Base-by-base conservation (phyloP, 2,329 filamentous ascomycete species). In the Fusarium lyarnte region DNA sequence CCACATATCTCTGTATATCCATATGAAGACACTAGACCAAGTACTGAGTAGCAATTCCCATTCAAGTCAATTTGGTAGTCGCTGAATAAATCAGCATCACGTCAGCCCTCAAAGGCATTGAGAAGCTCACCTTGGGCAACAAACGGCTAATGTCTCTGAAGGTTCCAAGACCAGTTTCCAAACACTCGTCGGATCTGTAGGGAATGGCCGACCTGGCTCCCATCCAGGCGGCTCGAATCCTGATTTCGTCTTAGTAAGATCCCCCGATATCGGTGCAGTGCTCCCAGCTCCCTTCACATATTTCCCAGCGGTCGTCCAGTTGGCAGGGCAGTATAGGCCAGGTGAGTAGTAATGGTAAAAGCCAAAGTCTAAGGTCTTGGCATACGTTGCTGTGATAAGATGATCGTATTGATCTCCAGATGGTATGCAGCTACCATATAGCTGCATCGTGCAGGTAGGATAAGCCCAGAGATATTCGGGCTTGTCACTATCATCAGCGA, bases 131-230 rank as follows among this genome's bases (percentile, higher is more conserved):
- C 65, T 76, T 23, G 74, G 75, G 23, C 75, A 77, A 39, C 74
- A 78, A 49, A 68, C 72, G 5, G 59, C 66, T 5, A 76, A n/a
- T 31, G 74, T 73, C 62, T 76, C 76, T 6, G 62, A 65, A 31
- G 39, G 21, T 17, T 41, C 41, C 17, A 73, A 49, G 3, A 71
- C 55, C 7, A 63, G 13, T 5, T 51, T 23, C 61, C 47, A 51
- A 9, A 51, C 29, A 23, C 12, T 51, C 19, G 47, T 4, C 17
- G 47, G 47, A 17, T 35, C 12, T 23, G 11, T 6, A 10, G 8
- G n/a, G 2, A 14, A 14, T 35, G 47, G 8, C 8, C 47, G 47
- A 14, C 47, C 47, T 35, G n/a, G 47, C n/a, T 51, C 47, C 29
- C 47, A 51, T 0, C 12, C 2, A 0, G 3, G 1, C 3, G 6